Percentiles rank a stretch among this genome's conserved stretches.
These are phyloP conservation scores for Schoenoplectus tabernaemontani DNA, from an alignment of 202 grass and related monocot genomes.

Conservation along the genomic window DNA sequence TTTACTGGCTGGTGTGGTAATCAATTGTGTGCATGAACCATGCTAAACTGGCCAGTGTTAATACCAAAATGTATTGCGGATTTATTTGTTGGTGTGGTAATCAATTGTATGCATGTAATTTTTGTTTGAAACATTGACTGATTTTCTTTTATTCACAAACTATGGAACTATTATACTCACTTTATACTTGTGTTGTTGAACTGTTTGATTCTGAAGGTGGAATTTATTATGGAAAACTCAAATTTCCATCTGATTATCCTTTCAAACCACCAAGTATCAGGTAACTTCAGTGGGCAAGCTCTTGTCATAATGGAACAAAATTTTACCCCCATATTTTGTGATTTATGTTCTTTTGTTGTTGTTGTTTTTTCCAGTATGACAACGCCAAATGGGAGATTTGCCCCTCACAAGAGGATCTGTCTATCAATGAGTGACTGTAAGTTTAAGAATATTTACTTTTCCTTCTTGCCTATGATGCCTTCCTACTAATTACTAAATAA, in stretches of 20 bases:
- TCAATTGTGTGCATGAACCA: background rate
- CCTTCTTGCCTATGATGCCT: background rate
- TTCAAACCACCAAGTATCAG: conserved; percentile 95
- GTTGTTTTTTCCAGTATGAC: conserved; percentile 58
- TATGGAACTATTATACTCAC: background rate
- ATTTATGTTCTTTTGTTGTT: conserved; percentile 16
- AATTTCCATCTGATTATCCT: conserved; percentile 89
- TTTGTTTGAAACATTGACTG: background rate
- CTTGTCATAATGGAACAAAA: background rate
- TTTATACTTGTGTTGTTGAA: background rate
- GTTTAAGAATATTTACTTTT: conserved; percentile 8
- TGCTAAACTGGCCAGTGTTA: background rate
- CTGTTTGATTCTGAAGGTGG: conserved; percentile 50
- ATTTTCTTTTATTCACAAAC: background rate
- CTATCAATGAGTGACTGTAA: conserved; percentile 99
- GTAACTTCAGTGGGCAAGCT: conserved; percentile 24
- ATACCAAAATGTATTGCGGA: background rate
- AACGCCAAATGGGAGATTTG: conserved; percentile 88
- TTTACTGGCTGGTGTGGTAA: too few species aligned
- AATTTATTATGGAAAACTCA: conserved; percentile 94
- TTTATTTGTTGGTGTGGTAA: background rate
- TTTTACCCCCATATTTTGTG: background rate
- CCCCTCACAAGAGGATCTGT: conserved; percentile 79
- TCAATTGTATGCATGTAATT: background rate
- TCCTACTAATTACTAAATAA: background rate